phyloP scores from a whole-genome alignment of 75 land plant genomes.

The Pseudotsuga menziesii region DNA sequence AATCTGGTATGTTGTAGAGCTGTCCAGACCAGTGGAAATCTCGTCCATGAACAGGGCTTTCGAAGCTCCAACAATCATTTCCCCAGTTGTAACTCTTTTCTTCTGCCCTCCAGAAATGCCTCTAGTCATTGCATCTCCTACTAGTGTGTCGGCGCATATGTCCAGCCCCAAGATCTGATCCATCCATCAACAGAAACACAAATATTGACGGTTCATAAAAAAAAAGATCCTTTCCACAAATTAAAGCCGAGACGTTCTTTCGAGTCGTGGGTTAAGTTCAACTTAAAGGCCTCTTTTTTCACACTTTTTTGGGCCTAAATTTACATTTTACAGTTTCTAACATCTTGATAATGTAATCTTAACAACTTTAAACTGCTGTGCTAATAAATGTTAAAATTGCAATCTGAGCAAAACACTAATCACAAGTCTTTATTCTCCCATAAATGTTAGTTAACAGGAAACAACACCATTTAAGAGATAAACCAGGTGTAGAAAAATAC shows the following conservation, averaged over 20 bases:
- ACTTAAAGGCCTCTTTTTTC: no score
- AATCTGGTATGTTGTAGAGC: conserved; percentile 91
- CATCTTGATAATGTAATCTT: no score
- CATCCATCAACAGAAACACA: background rate
- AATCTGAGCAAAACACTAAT: no score
- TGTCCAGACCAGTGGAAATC: conserved; percentile 90
- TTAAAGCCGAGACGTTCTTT: no score
- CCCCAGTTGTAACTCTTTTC: conserved; percentile 52
- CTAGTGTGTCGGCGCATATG: conserved; percentile 32
- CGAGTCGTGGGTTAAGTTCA: no score
- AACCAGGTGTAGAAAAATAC: conserved; percentile 14
- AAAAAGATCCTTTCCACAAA: background rate
- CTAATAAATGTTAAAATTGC: no score
- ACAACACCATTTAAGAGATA: no score
- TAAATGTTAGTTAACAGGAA: no score
- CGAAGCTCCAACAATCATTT: conserved; percentile 84
- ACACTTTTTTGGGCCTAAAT: no score
- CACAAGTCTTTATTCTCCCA: no score
- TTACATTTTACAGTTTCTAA: no score
- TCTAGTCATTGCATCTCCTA: conserved; percentile 34
- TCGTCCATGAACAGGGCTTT: conserved; percentile 80
- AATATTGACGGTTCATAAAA: background rate
- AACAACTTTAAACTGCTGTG: no score
- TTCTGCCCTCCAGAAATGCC: conserved; percentile 44
- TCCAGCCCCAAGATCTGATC: conserved; percentile 36